Percentiles rank a stretch among this genome's conserved stretches.
Evolutionary conservation across 2,329 filamentous ascomycete species (phyloP).

Genomic region (Plectosphaerella sp.): DNA sequence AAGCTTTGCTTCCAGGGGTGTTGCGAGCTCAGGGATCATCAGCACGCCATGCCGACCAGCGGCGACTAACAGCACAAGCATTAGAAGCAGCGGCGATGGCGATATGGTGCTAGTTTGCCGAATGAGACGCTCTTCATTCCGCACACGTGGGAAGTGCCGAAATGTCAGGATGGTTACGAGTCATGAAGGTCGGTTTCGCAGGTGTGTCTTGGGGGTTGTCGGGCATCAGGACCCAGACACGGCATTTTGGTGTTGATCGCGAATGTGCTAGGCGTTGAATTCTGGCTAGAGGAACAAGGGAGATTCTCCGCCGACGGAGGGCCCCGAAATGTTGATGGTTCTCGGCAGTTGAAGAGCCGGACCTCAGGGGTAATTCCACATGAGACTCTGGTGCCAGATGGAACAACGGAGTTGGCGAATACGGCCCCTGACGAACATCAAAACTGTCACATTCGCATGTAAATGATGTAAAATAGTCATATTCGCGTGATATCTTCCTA

Average conservation of each 20-base stretch:
- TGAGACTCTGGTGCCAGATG: no score
- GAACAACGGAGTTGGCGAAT: no score
- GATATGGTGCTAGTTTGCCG: no score
- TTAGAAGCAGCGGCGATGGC: background rate
- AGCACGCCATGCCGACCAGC: constrained; percentile 1
- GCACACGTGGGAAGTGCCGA: background rate
- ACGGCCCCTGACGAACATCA: no score
- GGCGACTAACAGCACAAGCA: background rate
- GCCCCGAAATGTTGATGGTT: no score
- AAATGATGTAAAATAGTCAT: background rate
- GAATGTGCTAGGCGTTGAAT: no score
- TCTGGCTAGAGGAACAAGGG: background rate
- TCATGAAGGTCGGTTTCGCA: no score
- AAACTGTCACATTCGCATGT: background rate
- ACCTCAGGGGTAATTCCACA: no score
- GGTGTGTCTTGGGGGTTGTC: no score
- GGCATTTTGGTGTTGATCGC: background rate
- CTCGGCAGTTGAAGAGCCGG: no score
- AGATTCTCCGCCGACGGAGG: background rate
- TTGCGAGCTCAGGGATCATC: background rate
- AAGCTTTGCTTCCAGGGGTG: background rate
- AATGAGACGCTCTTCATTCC: background rate
- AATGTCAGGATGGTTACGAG: no score
- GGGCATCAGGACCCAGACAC: no score
- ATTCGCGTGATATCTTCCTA: background rate